Evolutionary conservation across 23 red algal genomes (phyloP).

Genomic region (Agarophyton chilense): DNA sequence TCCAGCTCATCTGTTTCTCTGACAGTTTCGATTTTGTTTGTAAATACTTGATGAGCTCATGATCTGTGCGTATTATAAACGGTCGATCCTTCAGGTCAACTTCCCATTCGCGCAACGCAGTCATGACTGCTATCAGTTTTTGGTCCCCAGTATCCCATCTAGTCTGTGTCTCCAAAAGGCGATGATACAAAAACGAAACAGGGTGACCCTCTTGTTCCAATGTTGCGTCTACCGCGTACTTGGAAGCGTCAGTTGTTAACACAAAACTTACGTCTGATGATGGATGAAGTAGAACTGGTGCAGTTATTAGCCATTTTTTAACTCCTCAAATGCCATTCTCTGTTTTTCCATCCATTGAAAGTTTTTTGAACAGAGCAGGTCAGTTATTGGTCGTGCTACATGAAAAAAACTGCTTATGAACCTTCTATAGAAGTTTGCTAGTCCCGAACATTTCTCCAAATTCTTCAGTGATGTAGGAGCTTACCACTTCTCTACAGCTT

Average conservation of each 20-base stretch:
- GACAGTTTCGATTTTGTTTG: conserved; percentile 51
- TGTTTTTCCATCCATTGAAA: conserved; percentile 10
- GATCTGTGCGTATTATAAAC: conserved; percentile 39
- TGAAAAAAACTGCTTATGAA: conserved; percentile 44
- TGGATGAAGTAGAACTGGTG: no score
- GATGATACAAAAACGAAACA: conserved; percentile 18
- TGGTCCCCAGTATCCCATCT: conserved; percentile 6
- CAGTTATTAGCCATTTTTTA: no score
- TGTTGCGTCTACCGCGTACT: conserved; percentile 21
- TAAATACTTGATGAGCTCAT: conserved; percentile 49
- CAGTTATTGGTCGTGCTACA: conserved; percentile 12
- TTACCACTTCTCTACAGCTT: conserved; percentile 35
- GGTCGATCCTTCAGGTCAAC: conserved; percentile 29
- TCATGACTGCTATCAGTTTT: conserved; percentile 27
- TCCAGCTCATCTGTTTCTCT: conserved; percentile 24
- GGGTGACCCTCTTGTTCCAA: conserved; percentile 52
- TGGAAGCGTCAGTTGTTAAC: conserved; percentile 28
- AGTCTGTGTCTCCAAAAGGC: conserved; percentile 7
- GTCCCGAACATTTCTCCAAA: conserved; percentile 33
- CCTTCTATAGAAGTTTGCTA: conserved; percentile 31
- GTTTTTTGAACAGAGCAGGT: background rate
- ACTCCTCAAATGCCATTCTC: no score
- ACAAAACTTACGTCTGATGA: no score
- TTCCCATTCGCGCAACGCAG: conserved; percentile 34
- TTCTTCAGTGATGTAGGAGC: conserved; percentile 15